Evolutionary conservation across 352 stramenopile genomes (phyloP).

Genomic region (Pythium aquatile): DNA sequence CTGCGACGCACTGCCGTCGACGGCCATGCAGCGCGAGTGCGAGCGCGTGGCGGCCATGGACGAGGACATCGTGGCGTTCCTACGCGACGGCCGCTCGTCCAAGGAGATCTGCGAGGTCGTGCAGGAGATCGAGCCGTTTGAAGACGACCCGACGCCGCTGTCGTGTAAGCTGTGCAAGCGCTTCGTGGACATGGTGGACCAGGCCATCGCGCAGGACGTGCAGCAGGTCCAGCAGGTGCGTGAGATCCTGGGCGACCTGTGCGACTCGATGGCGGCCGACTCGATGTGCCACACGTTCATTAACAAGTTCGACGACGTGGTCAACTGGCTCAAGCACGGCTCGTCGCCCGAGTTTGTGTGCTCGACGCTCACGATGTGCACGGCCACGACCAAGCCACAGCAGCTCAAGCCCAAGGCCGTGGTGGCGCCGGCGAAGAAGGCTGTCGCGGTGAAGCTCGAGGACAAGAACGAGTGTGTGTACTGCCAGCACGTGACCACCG

Average conservation of each 20-base stretch:
- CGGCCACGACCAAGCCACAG: slow-evolving; percentile 1
- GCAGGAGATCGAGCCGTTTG: slow-evolving; percentile 12
- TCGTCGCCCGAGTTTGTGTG: slow-evolving; percentile 66
- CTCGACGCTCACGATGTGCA: slow-evolving; percentile 58
- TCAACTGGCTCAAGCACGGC: slow-evolving; percentile 72
- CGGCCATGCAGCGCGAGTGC: slow-evolving; percentile 41
- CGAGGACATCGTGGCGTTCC: slow-evolving; percentile 41
- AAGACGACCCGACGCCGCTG: slow-evolving; percentile 35
- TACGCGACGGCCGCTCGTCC: slow-evolving; percentile 38
- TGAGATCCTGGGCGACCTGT: slow-evolving; percentile 75
- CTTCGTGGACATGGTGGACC: slow-evolving; percentile 72
- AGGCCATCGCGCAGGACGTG: slow-evolving; percentile 55
- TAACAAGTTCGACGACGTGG: slow-evolving; percentile 72
- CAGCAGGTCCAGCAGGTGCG: slow-evolving; percentile 64
- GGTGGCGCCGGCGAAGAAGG: slow-evolving; percentile 1
- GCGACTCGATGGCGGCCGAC: slow-evolving; percentile 59
- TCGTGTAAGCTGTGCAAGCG: slow-evolving; percentile 75
- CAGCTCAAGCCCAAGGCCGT: slow-evolving; percentile 10
- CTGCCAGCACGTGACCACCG: slow-evolving; percentile 38
- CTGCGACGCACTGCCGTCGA: slow-evolving; percentile 45
- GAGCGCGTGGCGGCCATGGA: slow-evolving; percentile 41
- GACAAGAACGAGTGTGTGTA: slow-evolving; percentile 44
- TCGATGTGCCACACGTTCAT: slow-evolving; percentile 82
- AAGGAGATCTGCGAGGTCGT: slow-evolving; percentile 51
- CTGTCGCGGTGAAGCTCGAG: not conserved